phyloP scores from a whole-genome alignment of 1,284 basidiomycete species.

The Austroboletus novae-zelandiae region DNA sequence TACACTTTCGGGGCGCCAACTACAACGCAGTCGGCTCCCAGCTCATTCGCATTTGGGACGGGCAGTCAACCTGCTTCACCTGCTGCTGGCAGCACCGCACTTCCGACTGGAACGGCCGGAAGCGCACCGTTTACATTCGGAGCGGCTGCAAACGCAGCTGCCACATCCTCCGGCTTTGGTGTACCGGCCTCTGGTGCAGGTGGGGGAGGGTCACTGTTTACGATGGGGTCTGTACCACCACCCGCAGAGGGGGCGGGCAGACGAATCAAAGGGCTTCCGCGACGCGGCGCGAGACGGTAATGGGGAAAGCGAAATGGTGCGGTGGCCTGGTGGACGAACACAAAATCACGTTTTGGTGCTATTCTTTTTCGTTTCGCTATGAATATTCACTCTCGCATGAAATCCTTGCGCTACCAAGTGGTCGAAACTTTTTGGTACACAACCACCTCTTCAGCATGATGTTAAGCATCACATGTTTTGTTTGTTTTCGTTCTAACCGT shows the following conservation, averaged over 20 bases:
- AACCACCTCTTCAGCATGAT: slow-evolving; percentile 7
- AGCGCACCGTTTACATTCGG: slow-evolving; percentile 38
- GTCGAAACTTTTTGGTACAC: background rate
- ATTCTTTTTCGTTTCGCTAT: slow-evolving; percentile 10
- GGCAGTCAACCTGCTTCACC: slow-evolving; percentile 58
- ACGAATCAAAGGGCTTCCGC: slow-evolving; percentile 55
- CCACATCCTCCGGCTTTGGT: slow-evolving; percentile 41
- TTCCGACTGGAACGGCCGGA: slow-evolving; percentile 42
- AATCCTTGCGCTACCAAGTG: slow-evolving; percentile 16
- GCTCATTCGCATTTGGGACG: slow-evolving; percentile 32
- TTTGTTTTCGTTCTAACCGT: slow-evolving; percentile 7
- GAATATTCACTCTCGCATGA: slow-evolving; percentile 6
- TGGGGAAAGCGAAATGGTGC: slow-evolving; percentile 6
- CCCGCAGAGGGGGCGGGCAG: slow-evolving; percentile 38
- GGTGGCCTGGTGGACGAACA: slow-evolving; percentile 14
- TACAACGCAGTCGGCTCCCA: slow-evolving; percentile 24
- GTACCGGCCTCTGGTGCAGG: slow-evolving; percentile 35
- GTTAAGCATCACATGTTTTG: slow-evolving; percentile 22
- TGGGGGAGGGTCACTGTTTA: slow-evolving; percentile 46
- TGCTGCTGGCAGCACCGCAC: slow-evolving; percentile 35
- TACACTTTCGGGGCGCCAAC: slow-evolving; percentile 41
- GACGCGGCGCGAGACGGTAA: slow-evolving; percentile 32
- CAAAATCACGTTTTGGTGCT: slow-evolving; percentile 3
- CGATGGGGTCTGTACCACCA: slow-evolving; percentile 51
- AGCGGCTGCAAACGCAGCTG: slow-evolving; percentile 26